Base-by-base conservation (phyloP, 176 grass and related monocot species). In the Thalia dealbata region DNA sequence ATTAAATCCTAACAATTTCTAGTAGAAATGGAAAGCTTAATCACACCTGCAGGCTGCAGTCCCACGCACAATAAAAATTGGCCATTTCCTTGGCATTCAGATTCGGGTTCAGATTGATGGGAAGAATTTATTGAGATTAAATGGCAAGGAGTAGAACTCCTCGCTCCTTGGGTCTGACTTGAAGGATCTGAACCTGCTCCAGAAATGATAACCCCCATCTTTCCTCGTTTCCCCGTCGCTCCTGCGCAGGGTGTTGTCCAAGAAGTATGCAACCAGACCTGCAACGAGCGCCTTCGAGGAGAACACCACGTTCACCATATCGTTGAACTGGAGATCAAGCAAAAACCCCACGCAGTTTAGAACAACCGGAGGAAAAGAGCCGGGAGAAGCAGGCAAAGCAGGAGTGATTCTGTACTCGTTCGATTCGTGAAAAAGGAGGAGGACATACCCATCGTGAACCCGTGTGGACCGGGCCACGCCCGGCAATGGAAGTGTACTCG, bases 101-200 rank as follows among this genome's bases (percentile, higher is more conserved):
- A n/a, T 30, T 15, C 62, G 1, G 10, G 10, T 8, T 88, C 78
- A 88, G 7, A 84, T 75, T 0, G 86, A 81, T 1, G 86, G 86
- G 66, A 88, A 88, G 51, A 81, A 88, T 19, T 84, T 88, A 64
- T 84, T 81, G 48, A 88, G 82, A 70, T 84, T 88, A 22, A 84
- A 88, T 0, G 86, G 86, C 71, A 88, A 54, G 4, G 86, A 77
- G 42, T 84, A 88, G 78, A 88, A 88, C 18, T 88, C 86, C 75
- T 88, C 86, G 38, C 79, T 88, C 35, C 86, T 58, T 66, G 70
- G 74, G 50, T 88, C 86, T 2, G 65, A 46, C 78, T 79, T 84
- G 58, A 81, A 88, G 55, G 71, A 75, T 79, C 82, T 77, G 75
- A 88, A 88, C 66, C 45, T 84, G 43, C 81, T 65, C 86, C 86